Conservation (phyloP, 495 filamentous ascomycete species). For the Pyrenula massariospora region DNA sequence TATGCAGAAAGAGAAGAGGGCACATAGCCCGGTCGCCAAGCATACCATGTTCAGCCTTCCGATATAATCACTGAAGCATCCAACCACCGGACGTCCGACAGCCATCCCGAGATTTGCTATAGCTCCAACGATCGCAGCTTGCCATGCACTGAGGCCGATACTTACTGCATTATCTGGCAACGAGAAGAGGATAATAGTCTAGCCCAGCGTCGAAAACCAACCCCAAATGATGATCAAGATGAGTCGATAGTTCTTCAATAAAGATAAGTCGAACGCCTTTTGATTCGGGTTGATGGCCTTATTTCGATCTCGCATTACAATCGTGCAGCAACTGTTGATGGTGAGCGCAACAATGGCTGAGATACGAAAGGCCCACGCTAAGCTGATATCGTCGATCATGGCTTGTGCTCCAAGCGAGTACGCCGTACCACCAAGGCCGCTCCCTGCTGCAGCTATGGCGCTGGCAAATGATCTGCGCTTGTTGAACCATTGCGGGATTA, state of each 20-base stretch:
- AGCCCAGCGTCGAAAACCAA: conserved; percentile 56
- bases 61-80: too few species aligned
- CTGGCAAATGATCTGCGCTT: conserved; percentile 55
- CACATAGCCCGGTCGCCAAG: too few species aligned
- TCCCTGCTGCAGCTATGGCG: conserved; percentile 53
- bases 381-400: conserved; percentile 40
- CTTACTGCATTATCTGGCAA: conserved; percentile 54
- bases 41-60: too few species aligned
- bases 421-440: conserved; percentile 55
- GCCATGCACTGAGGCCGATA: conserved; percentile 47
- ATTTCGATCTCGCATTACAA: conserved; percentile 54
- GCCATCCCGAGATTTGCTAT: conserved; percentile 55
- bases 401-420: conserved; percentile 23
- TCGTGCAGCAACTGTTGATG: conserved; percentile 42
- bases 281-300: conserved; percentile 41
- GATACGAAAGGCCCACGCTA: conserved; percentile 60
- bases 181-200: conserved; percentile 60
- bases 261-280: conserved; percentile 40
- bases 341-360: conserved; percentile 47
- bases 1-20: too few species aligned
- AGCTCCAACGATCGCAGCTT: conserved; percentile 55
- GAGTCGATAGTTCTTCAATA: conserved; percentile 44
- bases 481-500: conserved; percentile 66
- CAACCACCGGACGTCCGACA: conserved; percentile 57
- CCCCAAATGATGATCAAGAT: conserved; percentile 50